phyloP scores from a whole-genome alignment of 495 filamentous ascomycete genomes.

The Penicillium atrosanguineum region DNA sequence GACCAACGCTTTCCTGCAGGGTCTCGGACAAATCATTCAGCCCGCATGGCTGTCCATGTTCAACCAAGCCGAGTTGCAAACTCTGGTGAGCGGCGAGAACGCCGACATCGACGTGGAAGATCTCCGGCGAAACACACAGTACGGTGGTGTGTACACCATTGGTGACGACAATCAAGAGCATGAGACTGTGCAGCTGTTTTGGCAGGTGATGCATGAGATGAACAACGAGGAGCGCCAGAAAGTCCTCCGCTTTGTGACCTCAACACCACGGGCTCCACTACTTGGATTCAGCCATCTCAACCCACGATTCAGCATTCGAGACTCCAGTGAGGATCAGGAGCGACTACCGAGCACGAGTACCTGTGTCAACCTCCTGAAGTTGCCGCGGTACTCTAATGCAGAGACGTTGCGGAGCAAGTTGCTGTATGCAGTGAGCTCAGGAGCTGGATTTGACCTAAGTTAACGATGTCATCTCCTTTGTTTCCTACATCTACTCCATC shows the following conservation, averaged over 20 bases:
- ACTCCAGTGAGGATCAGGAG: slow-evolving; percentile 75
- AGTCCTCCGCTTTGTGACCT: slow-evolving; percentile 94
- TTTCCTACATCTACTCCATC: neutral
- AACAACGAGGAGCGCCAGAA: slow-evolving; percentile 72
- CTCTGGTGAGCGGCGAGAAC: slow-evolving; percentile 81
- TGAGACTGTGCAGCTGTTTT: slow-evolving; percentile 80
- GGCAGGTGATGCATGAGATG: slow-evolving; percentile 80
- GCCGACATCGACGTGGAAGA: slow-evolving; percentile 86
- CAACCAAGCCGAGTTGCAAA: slow-evolving; percentile 92
- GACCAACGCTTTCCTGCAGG: slow-evolving; percentile 82
- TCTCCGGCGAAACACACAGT: slow-evolving; percentile 78
- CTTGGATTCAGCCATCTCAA: slow-evolving; percentile 85
- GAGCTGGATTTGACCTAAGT: slow-evolving; percentile 93
- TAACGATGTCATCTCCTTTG: slow-evolving; percentile 29
- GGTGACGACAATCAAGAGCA: slow-evolving; percentile 88
- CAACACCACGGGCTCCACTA: slow-evolving; percentile 86
- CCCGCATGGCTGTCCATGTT: slow-evolving; percentile 97
- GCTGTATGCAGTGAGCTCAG: slow-evolving; percentile 85
- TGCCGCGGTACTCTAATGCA: slow-evolving; percentile 74
- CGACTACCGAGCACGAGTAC: slow-evolving; percentile 93
- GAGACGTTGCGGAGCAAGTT: slow-evolving; percentile 69
- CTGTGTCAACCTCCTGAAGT: slow-evolving; percentile 92
- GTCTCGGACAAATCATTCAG: slow-evolving; percentile 82
- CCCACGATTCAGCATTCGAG: slow-evolving; percentile 85
- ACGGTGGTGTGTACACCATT: slow-evolving; percentile 82